Evolutionary conservation across 148 eudicot genomes (phyloP).

Genomic region (Euryodendron excelsum): DNA sequence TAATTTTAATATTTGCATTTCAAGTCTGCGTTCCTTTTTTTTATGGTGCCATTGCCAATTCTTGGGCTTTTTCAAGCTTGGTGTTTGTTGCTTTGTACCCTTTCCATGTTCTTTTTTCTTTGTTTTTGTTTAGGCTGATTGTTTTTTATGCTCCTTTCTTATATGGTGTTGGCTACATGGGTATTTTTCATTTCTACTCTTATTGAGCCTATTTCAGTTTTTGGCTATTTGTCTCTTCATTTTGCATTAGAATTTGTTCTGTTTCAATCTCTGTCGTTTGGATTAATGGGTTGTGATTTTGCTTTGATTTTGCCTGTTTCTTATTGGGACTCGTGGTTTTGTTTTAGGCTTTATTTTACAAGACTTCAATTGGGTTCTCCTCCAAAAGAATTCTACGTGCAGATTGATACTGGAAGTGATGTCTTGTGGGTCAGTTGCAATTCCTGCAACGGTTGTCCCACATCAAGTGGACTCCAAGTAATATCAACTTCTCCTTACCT

Average conservation of each 20-base stretch:
- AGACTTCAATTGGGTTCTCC: conserved; percentile 64
- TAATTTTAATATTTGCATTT: neutral
- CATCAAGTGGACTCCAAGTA: conserved; percentile 87
- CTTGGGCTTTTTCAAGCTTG: no score
- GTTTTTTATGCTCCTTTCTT: no score
- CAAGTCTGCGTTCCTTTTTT: neutral
- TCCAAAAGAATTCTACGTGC: conserved; percentile 74
- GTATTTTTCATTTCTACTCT: no score
- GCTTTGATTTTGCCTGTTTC: conserved; percentile 13
- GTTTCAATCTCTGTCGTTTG: conserved; percentile 32
- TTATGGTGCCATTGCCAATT: neutral
- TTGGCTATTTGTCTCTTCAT: neutral
- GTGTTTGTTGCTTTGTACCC: neutral
- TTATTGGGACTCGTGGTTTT: conserved; percentile 11
- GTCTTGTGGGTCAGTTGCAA: conserved; percentile 85
- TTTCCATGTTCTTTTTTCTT: neutral
- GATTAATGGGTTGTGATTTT: neutral
- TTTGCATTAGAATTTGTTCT: neutral
- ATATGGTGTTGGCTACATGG: no score
- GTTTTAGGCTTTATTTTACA: conserved; percentile 79
- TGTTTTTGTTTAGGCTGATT: no score
- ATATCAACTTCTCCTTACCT: conserved; percentile 13
- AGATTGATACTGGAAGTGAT: conserved; percentile 97
- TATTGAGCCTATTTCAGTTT: neutral
- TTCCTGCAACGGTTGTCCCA: conserved; percentile 63